Evolutionary conservation across 73 alveolate genomes (phyloP).

Genomic region (Uronychia setigera): DNA sequence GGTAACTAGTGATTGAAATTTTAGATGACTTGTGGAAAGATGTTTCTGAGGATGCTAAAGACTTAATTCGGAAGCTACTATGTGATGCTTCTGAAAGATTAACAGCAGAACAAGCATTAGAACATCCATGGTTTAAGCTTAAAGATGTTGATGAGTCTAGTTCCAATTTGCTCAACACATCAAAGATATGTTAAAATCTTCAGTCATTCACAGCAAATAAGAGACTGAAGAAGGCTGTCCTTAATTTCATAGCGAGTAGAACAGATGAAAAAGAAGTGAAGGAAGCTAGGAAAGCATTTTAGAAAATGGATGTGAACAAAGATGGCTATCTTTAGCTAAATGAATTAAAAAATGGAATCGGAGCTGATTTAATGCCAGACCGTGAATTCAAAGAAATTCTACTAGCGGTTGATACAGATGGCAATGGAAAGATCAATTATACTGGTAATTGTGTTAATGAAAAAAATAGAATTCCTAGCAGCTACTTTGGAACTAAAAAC

Average conservation of each 20-base stretch:
- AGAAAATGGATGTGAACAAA: conserved; percentile 45
- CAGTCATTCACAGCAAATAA: background rate
- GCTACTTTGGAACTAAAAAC: conserved; percentile 38
- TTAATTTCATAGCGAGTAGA: conserved; percentile 43
- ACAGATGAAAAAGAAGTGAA: conserved; percentile 39
- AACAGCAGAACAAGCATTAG: conserved; percentile 78
- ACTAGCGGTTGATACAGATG: background rate
- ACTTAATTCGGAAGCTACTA: conserved; percentile 43
- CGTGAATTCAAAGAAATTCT: background rate
- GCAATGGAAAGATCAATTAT: conserved; percentile 48
- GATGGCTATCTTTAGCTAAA: conserved; percentile 55
- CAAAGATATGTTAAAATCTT: background rate
- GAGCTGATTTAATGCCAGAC: background rate
- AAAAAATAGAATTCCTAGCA: conserved; percentile 59
- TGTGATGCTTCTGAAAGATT: conserved; percentile 69
- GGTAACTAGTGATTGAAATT: background rate
- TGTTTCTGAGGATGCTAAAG: conserved; percentile 60
- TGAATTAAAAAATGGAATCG: conserved; percentile 23
- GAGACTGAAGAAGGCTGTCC: conserved; percentile 52
- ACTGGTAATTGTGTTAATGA: conserved; percentile 21
- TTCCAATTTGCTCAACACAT: background rate
- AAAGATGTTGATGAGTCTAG: background rate
- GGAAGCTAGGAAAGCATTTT: conserved; percentile 32
- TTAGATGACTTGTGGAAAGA: conserved; percentile 45
- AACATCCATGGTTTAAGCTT: conserved; percentile 83